These are phyloP conservation scores for Melampsora abietis-canadensis DNA, from an alignment of 1,284 basidiomycete species.

Conservation along the genomic window DNA sequence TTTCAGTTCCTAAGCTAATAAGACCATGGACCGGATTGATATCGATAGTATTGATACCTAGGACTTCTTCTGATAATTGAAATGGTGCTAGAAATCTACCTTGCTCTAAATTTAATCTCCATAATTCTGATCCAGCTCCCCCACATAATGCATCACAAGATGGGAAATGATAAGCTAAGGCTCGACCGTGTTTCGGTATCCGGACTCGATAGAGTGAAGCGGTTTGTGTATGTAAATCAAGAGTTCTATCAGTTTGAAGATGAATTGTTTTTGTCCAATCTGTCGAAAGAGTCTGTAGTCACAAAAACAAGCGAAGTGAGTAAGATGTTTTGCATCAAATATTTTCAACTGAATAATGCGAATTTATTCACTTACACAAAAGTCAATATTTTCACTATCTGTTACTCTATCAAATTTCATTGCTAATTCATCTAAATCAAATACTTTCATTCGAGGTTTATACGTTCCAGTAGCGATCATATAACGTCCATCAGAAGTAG, in stretches of 20 bases:
- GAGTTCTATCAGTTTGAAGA: constrained; percentile 88
- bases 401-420: constrained; percentile 95
- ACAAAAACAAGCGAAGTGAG: not conserved
- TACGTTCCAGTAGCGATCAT: constrained; percentile 93
- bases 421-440: constrained; percentile 88
- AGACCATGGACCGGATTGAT: constrained; percentile 91
- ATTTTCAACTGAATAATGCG: not conserved
- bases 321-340: not conserved
- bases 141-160: constrained; percentile 75
- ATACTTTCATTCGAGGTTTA: constrained; percentile 95
- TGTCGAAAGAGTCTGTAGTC: constrained; percentile 81
- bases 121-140: constrained; percentile 78
- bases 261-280: constrained; percentile 99
- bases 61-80: constrained; percentile 56
- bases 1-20: constrained; percentile 78
- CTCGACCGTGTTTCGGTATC: constrained; percentile 88
- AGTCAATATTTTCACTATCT: constrained; percentile 96
- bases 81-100: constrained; percentile 81
- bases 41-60: constrained; percentile 86
- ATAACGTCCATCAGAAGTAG: constrained; percentile 86
- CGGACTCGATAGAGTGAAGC: constrained; percentile 88
- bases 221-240: constrained; percentile 91
- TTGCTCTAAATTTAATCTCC: constrained; percentile 90
- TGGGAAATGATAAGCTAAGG: constrained; percentile 82
- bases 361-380: constrained; percentile 69